Conservation (phyloP, 371 early-diverging fungal species). For the Syncephalastrum sp. region DNA sequence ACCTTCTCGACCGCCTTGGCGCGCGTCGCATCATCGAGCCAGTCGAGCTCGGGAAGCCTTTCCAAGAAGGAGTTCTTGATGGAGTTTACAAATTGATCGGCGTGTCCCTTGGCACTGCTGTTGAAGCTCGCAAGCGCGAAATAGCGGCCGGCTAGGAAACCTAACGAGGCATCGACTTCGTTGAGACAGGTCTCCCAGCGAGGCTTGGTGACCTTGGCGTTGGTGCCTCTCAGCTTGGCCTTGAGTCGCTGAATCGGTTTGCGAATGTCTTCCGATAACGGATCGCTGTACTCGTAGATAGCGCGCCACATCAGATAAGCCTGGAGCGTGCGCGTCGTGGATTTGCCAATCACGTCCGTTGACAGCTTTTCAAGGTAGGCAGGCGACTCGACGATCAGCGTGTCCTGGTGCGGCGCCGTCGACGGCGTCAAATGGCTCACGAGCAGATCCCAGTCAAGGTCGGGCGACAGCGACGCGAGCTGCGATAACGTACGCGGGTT, state of each 20-base stretch:
- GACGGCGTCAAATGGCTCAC: slow-evolving; percentile 7
- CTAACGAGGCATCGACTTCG: slow-evolving; percentile 37
- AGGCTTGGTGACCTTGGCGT: slow-evolving; percentile 26
- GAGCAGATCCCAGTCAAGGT: slow-evolving; percentile 22
- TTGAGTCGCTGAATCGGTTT: slow-evolving; percentile 15
- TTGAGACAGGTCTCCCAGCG: slow-evolving; percentile 50
- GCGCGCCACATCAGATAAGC: slow-evolving; percentile 12
- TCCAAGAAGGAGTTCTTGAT: slow-evolving; percentile 32
- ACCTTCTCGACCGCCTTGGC: slow-evolving; percentile 48
- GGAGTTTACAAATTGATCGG: slow-evolving; percentile 29
- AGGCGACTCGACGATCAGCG: slow-evolving; percentile 10
- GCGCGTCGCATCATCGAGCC: slow-evolving; percentile 55
- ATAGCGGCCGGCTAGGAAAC: slow-evolving; percentile 55
- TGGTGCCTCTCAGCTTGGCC: slow-evolving; percentile 28
- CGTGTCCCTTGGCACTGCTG: slow-evolving; percentile 29
- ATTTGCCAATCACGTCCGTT: slow-evolving; percentile 1
- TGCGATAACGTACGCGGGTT: slow-evolving; percentile 44
- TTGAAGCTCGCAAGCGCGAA: slow-evolving; percentile 50
- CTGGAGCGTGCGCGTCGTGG: slow-evolving; percentile 5
- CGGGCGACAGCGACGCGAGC: slow-evolving; percentile 27
- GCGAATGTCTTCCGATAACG: slow-evolving; percentile 17
- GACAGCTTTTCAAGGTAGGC: slow-evolving; percentile 18
- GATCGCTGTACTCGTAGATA: slow-evolving; percentile 1
- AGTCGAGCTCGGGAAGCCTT: slow-evolving; percentile 39
- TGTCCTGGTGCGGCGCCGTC: slow-evolving; percentile 3